These are phyloP conservation scores for Marasmius fiardii DNA, from an alignment of 1,284 basidiomycete genomes.

Conservation along the genomic window DNA sequence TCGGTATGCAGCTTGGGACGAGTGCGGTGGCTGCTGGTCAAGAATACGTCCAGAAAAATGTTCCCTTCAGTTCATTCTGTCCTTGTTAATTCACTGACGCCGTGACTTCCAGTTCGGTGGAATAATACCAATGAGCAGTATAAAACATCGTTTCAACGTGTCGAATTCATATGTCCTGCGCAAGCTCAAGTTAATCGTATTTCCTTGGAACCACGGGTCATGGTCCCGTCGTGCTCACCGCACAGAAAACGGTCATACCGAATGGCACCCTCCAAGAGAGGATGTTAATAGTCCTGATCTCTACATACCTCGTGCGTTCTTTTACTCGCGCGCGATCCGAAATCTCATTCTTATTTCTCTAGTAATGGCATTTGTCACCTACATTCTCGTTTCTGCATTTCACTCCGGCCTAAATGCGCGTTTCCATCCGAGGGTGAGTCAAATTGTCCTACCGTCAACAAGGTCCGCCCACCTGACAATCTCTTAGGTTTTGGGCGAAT, in stretches of 20 bases:
- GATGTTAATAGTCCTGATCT: slow-evolving; percentile 96
- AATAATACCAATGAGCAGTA: slow-evolving; percentile 69
- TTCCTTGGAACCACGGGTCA: slow-evolving; percentile 91
- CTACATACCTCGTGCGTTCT: slow-evolving; percentile 85
- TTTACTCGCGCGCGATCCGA: slow-evolving; percentile 8
- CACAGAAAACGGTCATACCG: slow-evolving; percentile 65
- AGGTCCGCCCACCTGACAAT: neutral
- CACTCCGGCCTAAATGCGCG: slow-evolving; percentile 80
- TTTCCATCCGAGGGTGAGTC: slow-evolving; percentile 81
- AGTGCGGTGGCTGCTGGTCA: slow-evolving; percentile 92
- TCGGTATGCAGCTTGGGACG: slow-evolving; percentile 94
- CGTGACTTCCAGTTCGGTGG: slow-evolving; percentile 63
- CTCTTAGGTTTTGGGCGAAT: slow-evolving; percentile 78
- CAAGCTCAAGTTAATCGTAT: slow-evolving; percentile 89
- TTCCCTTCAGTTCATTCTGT: slow-evolving; percentile 34
- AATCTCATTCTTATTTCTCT: neutral
- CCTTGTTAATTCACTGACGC: slow-evolving; percentile 4
- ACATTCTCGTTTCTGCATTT: slow-evolving; percentile 86
- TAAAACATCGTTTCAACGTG: slow-evolving; percentile 97
- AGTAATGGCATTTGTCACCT: slow-evolving; percentile 98
- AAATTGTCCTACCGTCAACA: no score
- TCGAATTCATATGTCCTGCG: slow-evolving; percentile 94
- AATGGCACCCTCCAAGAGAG: slow-evolving; percentile 88
- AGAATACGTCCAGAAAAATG: slow-evolving; percentile 94
- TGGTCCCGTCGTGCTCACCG: slow-evolving; percentile 70